Percentiles rank a stretch among this genome's conserved stretches.
phyloP scores from a whole-genome alignment of 2,329 filamentous ascomycete species.

The Parafenestella ontariensis region DNA sequence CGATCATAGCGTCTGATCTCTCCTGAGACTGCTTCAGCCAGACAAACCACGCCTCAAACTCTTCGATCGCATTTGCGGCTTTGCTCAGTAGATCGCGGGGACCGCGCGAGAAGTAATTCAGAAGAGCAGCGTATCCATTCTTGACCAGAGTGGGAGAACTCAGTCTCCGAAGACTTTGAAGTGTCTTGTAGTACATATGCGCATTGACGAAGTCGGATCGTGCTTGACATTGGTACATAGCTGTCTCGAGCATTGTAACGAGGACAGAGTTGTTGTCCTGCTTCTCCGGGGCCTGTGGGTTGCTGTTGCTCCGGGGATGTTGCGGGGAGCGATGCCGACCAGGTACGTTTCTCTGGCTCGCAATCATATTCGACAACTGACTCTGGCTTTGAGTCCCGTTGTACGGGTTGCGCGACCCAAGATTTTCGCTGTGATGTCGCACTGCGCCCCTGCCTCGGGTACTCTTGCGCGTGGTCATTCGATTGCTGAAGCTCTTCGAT shows the following conservation, averaged over 20 bases:
- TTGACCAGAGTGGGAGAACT: slow-evolving; percentile 66
- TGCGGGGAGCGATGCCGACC: slow-evolving; percentile 47
- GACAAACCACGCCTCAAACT: slow-evolving; percentile 81
- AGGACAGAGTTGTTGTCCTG: slow-evolving; percentile 59
- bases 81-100: slow-evolving; percentile 73
- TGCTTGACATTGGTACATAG: slow-evolving; percentile 77
- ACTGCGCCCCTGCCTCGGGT: slow-evolving; percentile 35
- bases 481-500: slow-evolving; percentile 73
- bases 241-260: slow-evolving; percentile 76
- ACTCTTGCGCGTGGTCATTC: slow-evolving; percentile 60
- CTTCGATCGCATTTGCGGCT: slow-evolving; percentile 75
- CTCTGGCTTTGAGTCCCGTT: slow-evolving; percentile 43
- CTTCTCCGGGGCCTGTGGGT: slow-evolving; percentile 41
- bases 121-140: slow-evolving; percentile 73
- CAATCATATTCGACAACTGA: slow-evolving; percentile 48
- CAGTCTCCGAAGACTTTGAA: slow-evolving; percentile 73
- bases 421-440: slow-evolving; percentile 36
- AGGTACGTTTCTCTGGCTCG: slow-evolving; percentile 45
- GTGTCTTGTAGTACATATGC: slow-evolving; percentile 83
- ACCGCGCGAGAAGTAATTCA: slow-evolving; percentile 76
- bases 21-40: slow-evolving; percentile 85
- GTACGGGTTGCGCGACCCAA: slow-evolving; percentile 62
- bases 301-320: slow-evolving; percentile 51
- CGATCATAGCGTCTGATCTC: slow-evolving; percentile 75
- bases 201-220: slow-evolving; percentile 84